These are phyloP conservation scores for Stemphylium lycopersici DNA, from an alignment of 2,329 filamentous ascomycete genomes.

Conservation along the genomic window DNA sequence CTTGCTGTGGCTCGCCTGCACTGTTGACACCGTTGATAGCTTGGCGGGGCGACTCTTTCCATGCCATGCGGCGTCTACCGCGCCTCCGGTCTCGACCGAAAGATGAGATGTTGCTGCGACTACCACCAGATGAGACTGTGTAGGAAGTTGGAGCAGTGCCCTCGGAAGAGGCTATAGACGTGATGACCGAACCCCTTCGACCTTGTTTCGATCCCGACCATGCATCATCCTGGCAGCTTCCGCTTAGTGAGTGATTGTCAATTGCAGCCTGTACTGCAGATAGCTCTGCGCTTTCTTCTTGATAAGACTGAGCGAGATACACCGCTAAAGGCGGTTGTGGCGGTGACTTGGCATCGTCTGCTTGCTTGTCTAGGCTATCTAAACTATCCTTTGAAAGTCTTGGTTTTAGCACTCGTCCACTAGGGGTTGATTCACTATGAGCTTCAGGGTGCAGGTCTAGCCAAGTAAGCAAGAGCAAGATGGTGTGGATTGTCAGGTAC, in stretches of 20 bases:
- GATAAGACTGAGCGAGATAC: slow-evolving; percentile 45
- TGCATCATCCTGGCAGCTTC: slow-evolving; percentile 28
- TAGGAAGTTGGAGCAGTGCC: slow-evolving; percentile 42
- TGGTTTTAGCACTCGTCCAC: slow-evolving; percentile 19
- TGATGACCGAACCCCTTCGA: slow-evolving; percentile 37
- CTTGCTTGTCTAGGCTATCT: slow-evolving; percentile 34
- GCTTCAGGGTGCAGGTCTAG: slow-evolving; percentile 12
- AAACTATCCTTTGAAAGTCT: slow-evolving; percentile 41
- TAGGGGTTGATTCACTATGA: slow-evolving; percentile 9
- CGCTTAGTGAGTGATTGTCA: slow-evolving; percentile 28
- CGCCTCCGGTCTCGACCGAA: slow-evolving; percentile 44
- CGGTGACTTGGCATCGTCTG: slow-evolving; percentile 27
- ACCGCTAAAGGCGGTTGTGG: slow-evolving; percentile 42
- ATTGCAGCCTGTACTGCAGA: slow-evolving; percentile 42
- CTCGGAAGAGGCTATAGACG: slow-evolving; percentile 41
- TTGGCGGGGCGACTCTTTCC: slow-evolving; percentile 40
- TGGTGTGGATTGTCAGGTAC: background rate
- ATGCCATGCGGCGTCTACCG: slow-evolving; percentile 44
- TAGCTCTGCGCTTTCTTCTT: slow-evolving; percentile 39
- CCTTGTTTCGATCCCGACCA: slow-evolving; percentile 32
- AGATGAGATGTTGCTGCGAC: slow-evolving; percentile 43
- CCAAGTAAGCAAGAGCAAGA: slow-evolving; percentile 4
- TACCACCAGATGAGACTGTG: slow-evolving; percentile 39
- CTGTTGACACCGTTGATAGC: slow-evolving; percentile 41
- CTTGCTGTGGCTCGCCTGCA: slow-evolving; percentile 36